Base-by-base conservation (phyloP, 495 filamentous ascomycete species). In the Letharia lupina region DNA sequence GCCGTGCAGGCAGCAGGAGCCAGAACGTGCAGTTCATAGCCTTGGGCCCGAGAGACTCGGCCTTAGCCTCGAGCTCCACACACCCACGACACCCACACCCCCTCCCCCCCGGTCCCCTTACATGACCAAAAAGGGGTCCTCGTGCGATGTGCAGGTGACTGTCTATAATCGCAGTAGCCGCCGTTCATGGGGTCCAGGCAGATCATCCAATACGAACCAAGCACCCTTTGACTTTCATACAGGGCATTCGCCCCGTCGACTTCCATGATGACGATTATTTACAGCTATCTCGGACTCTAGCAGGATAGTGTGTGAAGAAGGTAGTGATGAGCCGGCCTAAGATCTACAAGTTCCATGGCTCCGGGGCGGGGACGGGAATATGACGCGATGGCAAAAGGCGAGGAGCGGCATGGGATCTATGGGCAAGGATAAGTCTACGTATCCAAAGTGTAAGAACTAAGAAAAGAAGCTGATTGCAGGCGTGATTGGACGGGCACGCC, bases 111-210 rank as follows among this genome's bases (percentile, higher is more conserved):
- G 41, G 40, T 37, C 45, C 64, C 64, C 64, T 60, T 65, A 50
- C 64, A 39, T 47, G 45, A 10, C 39, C 16, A 5, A 35, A 44
- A 63, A 42, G 57, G 48, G 57, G 67, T 50, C 67, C 54, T 37
- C 54, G 60, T 45, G 64, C 42, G 23, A 54, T 50, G 52, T 62
- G 63, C 67, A 69, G 63, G 18, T 69, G 67, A 69, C 64, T 64
- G 54, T 37, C 50, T 50, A 56, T 69, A 69, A 69, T 66, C 68
- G 68, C 68, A 64, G 68, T 69, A 69, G 64, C 60, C 65, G 68
- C 68, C 64, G 35, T 52, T 52, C 56, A 62, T 61, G 41, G 41
- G 37, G 54, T 47, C 33, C 37, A 57, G 37, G 60, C 45, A 8
- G 15, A 42, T 47, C 33, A 41, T 41, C 40, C 60, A 67, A 57